phyloP scores from a whole-genome alignment of 768 basidiomycete genomes.

The Rubroboletus pulcherrimus region DNA sequence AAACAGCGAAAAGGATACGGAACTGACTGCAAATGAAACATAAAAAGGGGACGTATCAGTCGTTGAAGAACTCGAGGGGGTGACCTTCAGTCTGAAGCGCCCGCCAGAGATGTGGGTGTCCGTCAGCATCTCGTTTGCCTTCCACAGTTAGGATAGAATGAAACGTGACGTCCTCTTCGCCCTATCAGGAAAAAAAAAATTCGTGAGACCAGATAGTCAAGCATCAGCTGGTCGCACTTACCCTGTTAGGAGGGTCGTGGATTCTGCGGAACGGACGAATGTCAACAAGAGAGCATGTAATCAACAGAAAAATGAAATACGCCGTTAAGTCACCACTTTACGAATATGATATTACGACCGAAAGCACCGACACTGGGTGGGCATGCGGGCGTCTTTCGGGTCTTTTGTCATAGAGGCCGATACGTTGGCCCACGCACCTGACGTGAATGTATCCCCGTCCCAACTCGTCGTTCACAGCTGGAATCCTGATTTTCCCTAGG shows the following conservation, averaged over 20 bases:
- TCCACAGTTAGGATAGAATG: slow-evolving; percentile 70
- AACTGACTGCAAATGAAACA: neutral
- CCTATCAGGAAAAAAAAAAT: slow-evolving; percentile 37
- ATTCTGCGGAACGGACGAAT: slow-evolving; percentile 42
- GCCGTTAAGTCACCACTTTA: slow-evolving; percentile 11
- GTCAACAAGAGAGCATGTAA: neutral
- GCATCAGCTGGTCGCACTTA: slow-evolving; percentile 27
- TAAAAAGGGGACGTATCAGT: slow-evolving; percentile 1
- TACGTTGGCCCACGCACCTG: slow-evolving; percentile 42
- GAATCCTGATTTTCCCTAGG: slow-evolving; percentile 72
- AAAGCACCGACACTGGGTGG: neutral
- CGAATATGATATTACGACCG: slow-evolving; percentile 3
- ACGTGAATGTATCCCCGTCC: slow-evolving; percentile 70
- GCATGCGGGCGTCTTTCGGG: slow-evolving; percentile 3
- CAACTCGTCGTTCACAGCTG: slow-evolving; percentile 55
- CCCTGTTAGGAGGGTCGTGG: slow-evolving; percentile 72
- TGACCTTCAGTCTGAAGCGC: slow-evolving; percentile 59
- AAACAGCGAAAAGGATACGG: neutral
- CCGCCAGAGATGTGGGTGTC: slow-evolving; percentile 53
- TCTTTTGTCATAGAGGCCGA: neutral
- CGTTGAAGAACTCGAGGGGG: slow-evolving; percentile 42
- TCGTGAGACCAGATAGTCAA: slow-evolving; percentile 2
- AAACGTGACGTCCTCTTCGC: slow-evolving; percentile 60
- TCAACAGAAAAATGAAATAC: slow-evolving; percentile 3
- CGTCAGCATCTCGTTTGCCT: slow-evolving; percentile 42